Evolutionary conservation across 805 yeast species (phyloP).

Genomic region (Candida takata): DNA sequence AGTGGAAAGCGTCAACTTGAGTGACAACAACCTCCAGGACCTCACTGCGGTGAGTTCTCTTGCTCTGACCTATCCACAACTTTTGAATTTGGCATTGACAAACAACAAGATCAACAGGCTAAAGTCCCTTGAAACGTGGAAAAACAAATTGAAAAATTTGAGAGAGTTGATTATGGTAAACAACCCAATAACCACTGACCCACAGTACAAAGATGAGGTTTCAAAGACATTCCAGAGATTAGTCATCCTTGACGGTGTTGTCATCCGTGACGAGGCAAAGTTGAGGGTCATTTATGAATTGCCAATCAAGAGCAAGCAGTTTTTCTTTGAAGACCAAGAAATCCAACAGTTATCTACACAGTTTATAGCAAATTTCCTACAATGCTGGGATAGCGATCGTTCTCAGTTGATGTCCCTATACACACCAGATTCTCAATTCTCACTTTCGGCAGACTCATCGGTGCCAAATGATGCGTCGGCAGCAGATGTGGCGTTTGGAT

Average conservation of each 20-base stretch:
- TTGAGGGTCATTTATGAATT: constrained; percentile 44
- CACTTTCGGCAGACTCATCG: constrained; percentile 66
- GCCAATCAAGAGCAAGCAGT: constrained; percentile 49
- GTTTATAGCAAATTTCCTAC: constrained; percentile 68
- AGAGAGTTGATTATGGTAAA: constrained; percentile 73
- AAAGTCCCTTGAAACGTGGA: constrained; percentile 65
- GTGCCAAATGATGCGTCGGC: constrained; percentile 44
- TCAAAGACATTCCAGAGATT: constrained; percentile 74
- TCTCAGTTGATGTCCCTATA: constrained; percentile 64
- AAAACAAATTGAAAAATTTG: constrained; percentile 61
- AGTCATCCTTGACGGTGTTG: constrained; percentile 67
- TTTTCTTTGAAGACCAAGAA: constrained; percentile 76
- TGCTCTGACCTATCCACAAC: constrained; percentile 65
- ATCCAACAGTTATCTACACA: constrained; percentile 66
- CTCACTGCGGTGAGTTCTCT: constrained; percentile 52
- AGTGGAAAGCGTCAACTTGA: constrained; percentile 65
- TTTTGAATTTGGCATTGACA: constrained; percentile 74
- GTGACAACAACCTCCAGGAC: constrained; percentile 60
- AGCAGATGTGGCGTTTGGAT: constrained; percentile 44
- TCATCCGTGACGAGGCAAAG: constrained; percentile 67
- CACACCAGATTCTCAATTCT: constrained; percentile 78
- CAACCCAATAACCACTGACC: constrained; percentile 58
- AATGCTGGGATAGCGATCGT: constrained; percentile 78
- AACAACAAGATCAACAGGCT: constrained; percentile 60
- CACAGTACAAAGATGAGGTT: constrained; percentile 51